phyloP scores from a whole-genome alignment of 352 stramenopile species.

The Lagenidium sp. region DNA sequence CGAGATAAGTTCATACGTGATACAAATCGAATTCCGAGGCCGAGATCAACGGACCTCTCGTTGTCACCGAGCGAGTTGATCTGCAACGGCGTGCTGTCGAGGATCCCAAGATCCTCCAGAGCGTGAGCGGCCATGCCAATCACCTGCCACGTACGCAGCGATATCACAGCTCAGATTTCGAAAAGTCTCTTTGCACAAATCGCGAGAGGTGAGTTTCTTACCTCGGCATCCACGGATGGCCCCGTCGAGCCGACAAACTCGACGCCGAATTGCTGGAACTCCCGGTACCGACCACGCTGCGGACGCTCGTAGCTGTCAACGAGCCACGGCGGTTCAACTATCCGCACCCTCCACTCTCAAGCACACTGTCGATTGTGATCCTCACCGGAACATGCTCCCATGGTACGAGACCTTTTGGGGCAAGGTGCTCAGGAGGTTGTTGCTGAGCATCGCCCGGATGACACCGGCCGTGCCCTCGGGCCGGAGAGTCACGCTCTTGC shows the following conservation, averaged over 20 bases:
- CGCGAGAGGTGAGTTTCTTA: constrained; percentile 6
- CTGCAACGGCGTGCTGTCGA: constrained; percentile 51
- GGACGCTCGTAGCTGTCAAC: constrained; percentile 76
- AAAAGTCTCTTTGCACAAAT: too few species aligned
- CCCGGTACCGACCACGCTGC: constrained; percentile 75
- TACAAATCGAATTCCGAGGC: background rate
- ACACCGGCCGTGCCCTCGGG: constrained; percentile 80
- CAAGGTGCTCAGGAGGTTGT: constrained; percentile 59
- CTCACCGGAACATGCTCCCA: constrained; percentile 83
- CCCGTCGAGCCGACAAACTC: constrained; percentile 78
- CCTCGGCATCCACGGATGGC: constrained; percentile 72
- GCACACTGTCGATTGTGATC: background rate
- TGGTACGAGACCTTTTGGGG: constrained; percentile 80
- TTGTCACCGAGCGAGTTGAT: constrained; percentile 76
- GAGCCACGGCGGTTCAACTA: too few species aligned
- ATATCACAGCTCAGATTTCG: too few species aligned
- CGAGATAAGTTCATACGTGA: background rate
- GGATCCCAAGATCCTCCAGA: constrained; percentile 42
- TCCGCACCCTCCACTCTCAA: background rate
- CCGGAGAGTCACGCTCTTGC: constrained; percentile 78
- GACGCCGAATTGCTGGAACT: constrained; percentile 86
- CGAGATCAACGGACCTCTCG: constrained; percentile 39
- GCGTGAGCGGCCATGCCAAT: constrained; percentile 71
- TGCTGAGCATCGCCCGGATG: constrained; percentile 68
- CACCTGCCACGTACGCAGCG: constrained; percentile 37